Conservation (phyloP, 345 rosid genomes). For the Gossypium longicalyx region DNA sequence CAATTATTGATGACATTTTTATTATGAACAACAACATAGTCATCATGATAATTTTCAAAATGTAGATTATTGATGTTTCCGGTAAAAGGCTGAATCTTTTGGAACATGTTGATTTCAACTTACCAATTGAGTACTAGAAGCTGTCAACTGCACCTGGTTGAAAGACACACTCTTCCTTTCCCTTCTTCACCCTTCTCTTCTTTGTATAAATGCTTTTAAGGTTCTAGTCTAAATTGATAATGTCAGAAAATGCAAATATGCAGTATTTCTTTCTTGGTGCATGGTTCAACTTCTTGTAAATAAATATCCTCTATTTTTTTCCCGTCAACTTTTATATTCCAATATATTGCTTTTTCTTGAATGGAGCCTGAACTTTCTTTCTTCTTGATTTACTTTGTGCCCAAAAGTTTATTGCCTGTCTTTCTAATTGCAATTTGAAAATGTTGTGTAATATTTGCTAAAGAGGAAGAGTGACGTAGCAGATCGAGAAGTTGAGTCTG, state of each 20-base stretch:
- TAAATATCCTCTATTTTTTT: not conserved
- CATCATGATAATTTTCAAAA: not conserved
- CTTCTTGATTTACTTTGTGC: constrained; percentile 12
- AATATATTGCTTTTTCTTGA: not conserved
- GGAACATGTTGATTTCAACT: not conserved
- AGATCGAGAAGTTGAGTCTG: constrained; percentile 50
- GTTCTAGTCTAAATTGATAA: not conserved
- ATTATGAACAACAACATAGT: not conserved
- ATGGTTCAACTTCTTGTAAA: not conserved
- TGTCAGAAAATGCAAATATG: not conserved
- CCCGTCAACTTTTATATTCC: not conserved
- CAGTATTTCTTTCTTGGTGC: not conserved
- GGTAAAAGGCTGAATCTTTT: not conserved
- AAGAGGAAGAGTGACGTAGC: constrained; percentile 71
- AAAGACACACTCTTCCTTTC: not conserved
- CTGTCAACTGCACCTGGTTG: not conserved
- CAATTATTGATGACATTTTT: not conserved
- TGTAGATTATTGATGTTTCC: not conserved
- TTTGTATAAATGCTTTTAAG: not conserved
- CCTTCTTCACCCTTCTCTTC: not conserved
- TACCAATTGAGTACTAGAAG: not conserved
- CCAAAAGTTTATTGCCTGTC: not conserved
- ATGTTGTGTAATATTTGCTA: constrained; percentile 33
- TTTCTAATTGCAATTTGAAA: constrained; percentile 18
- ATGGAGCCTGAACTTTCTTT: not conserved